Conservation (phyloP, 257 asterid species). For the Petunia secreta region DNA sequence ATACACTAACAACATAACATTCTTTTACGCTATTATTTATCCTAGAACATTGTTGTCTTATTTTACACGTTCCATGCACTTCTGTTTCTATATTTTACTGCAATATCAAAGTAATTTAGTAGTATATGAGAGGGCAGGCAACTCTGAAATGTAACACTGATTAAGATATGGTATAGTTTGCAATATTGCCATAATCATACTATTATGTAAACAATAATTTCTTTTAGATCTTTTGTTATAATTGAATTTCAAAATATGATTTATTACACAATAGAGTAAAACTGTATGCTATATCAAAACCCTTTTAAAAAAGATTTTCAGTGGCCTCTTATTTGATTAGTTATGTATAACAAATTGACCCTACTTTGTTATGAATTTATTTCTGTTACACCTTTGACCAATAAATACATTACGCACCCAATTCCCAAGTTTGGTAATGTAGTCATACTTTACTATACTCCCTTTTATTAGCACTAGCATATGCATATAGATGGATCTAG, state of each 20-base stretch:
- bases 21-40: background rate
- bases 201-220: background rate
- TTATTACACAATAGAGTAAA: no score
- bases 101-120: no score
- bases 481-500: background rate
- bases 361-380: background rate
- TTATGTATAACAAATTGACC: background rate
- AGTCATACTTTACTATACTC: background rate
- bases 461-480: constrained; percentile 1
- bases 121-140: no score
- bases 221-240: background rate
- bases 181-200: no score
- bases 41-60: background rate
- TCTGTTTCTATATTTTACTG: background rate
- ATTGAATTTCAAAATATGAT: no score
- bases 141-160: no score
- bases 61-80: no score
- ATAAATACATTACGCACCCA: background rate
- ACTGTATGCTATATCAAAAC: no score
- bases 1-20: background rate
- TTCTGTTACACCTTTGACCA: background rate
- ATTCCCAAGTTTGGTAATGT: background rate
- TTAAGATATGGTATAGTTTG: no score
- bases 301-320: no score
- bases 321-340: background rate